phyloP scores from a whole-genome alignment of 441 rosid species.

The Omphalea diandra region DNA sequence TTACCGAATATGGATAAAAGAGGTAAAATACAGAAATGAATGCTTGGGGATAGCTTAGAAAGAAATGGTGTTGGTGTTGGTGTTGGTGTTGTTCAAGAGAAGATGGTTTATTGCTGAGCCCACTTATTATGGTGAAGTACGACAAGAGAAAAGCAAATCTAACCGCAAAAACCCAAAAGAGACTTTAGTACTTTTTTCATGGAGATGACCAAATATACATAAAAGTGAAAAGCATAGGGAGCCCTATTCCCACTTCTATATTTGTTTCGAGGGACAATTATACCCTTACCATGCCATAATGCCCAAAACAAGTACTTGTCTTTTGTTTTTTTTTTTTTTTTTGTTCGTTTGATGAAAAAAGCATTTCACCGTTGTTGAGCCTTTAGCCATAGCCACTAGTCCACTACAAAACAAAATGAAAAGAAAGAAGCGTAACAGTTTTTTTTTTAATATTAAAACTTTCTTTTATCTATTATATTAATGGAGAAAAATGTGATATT shows the following conservation, averaged over 20 bases:
- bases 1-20: too few relatives aligned
- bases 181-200: slow-evolving; percentile 41
- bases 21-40: too few relatives aligned
- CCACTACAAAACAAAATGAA: not conserved
- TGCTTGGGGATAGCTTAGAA: slow-evolving; percentile 2
- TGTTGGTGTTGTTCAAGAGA: not conserved
- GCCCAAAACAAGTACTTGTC: slow-evolving; percentile 19
- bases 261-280: slow-evolving; percentile 15
- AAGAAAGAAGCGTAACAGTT: not conserved
- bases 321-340: not conserved
- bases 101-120: slow-evolving; percentile 15
- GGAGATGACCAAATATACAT: slow-evolving; percentile 38
- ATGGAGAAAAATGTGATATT: too few relatives aligned
- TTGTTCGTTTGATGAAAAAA: not conserved
- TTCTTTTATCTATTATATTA: too few relatives aligned
- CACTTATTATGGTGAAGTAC: slow-evolving; percentile 23
- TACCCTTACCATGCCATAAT: slow-evolving; percentile 25
- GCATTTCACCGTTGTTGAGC: not conserved
- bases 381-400: not conserved
- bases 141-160: slow-evolving; percentile 42
- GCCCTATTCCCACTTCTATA: slow-evolving; percentile 18
- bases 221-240: slow-evolving; percentile 36
- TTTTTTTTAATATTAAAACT: too few relatives aligned
- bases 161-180: slow-evolving; percentile 42
- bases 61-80: not conserved